Evolutionary conservation across 169 alveolate genomes (phyloP).

Genomic region (Plasmodium billcollinsi): DNA sequence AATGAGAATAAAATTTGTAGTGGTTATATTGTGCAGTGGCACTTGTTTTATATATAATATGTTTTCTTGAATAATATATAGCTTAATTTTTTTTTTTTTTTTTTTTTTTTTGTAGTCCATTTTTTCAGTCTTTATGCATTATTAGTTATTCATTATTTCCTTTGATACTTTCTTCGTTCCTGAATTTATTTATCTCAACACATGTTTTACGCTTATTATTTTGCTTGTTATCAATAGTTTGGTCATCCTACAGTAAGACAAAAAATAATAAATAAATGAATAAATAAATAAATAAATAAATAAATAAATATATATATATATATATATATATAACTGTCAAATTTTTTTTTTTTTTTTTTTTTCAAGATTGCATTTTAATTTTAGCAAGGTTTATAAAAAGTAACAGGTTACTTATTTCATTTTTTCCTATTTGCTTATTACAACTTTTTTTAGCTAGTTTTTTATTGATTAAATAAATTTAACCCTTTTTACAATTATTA

Average conservation of each 20-base stretch:
- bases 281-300: neutral
- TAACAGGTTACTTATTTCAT: slow-evolving; percentile 45
- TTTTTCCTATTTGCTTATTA: slow-evolving; percentile 70
- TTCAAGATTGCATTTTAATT: slow-evolving; percentile 63
- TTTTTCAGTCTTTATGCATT: slow-evolving; percentile 65
- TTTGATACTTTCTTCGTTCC: slow-evolving; percentile 33
- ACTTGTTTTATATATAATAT: too few relatives aligned
- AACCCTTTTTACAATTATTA: too few relatives aligned
- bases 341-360: slow-evolving; percentile 23
- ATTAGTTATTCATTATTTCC: slow-evolving; percentile 57
- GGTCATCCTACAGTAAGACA: slow-evolving; percentile 68
- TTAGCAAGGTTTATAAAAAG: slow-evolving; percentile 48
- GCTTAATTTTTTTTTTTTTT: neutral
- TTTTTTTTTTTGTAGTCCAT: slow-evolving; percentile 38
- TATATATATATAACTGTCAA: neutral
- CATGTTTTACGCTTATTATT: slow-evolving; percentile 30
- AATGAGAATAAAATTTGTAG: too few relatives aligned
- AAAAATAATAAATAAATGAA: neutral
- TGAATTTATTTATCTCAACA: slow-evolving; percentile 41
- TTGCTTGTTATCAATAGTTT: slow-evolving; percentile 27
- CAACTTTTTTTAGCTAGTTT: slow-evolving; percentile 48
- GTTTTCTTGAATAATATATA: too few relatives aligned
- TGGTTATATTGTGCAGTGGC: too few relatives aligned
- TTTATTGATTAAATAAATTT: slow-evolving; percentile 46
- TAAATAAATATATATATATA: slow-evolving; percentile 2